These are phyloP conservation scores for Hansenula sp. DNA, from an alignment of 1,139 yeast species.

Conservation along the genomic window DNA sequence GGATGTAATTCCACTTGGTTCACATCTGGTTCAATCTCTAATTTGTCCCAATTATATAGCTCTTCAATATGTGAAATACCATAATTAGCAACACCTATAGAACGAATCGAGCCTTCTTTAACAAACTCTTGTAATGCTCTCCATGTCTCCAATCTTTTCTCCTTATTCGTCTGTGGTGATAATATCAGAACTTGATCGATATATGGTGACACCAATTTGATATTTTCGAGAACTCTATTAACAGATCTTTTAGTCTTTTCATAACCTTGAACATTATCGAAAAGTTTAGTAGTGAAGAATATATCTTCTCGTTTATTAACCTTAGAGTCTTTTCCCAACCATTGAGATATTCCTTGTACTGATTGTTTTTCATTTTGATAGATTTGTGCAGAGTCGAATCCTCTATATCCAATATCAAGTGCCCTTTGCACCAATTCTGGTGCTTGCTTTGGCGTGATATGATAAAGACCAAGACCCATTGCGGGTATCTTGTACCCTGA, in stretches of 20 bases:
- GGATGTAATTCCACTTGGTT: slow-evolving; percentile 73
- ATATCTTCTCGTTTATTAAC: slow-evolving; percentile 48
- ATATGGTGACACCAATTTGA: slow-evolving; percentile 27
- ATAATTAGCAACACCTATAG: slow-evolving; percentile 68
- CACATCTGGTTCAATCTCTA: slow-evolving; percentile 54
- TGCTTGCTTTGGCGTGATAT: slow-evolving; percentile 36
- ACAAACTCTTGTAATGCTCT: slow-evolving; percentile 63
- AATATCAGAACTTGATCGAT: slow-evolving; percentile 52
- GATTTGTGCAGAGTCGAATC: slow-evolving; percentile 52
- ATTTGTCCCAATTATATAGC: slow-evolving; percentile 45
- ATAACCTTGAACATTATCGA: slow-evolving; percentile 44
- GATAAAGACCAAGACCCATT: slow-evolving; percentile 53
- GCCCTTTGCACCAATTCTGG: slow-evolving; percentile 42
- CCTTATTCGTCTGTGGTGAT: slow-evolving; percentile 53
- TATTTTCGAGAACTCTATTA: slow-evolving; percentile 23
- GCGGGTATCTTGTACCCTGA: slow-evolving; percentile 39
- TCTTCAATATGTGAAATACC: slow-evolving; percentile 60
- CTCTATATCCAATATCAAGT: slow-evolving; percentile 61
- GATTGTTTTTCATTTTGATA: slow-evolving; percentile 55
- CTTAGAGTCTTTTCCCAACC: slow-evolving; percentile 45
- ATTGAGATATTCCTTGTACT: slow-evolving; percentile 41
- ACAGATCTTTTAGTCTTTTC: slow-evolving; percentile 35
- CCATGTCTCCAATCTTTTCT: slow-evolving; percentile 49
- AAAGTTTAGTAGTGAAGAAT: slow-evolving; percentile 64
- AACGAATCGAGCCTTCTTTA: slow-evolving; percentile 46